phyloP scores from a whole-genome alignment of 2,329 filamentous ascomycete genomes.

The Cercospora citrullina region DNA sequence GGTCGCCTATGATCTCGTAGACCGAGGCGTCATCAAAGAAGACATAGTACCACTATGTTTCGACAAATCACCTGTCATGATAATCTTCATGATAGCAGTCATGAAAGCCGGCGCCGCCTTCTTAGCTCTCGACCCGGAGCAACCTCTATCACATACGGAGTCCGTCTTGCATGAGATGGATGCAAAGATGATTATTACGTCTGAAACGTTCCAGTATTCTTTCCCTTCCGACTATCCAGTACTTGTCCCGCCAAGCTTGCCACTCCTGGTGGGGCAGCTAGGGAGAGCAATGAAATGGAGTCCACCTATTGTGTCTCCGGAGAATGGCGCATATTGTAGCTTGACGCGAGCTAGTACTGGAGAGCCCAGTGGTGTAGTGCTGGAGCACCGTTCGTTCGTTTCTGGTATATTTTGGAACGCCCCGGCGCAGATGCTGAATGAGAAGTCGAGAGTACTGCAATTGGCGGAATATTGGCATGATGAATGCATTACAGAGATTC shows the following conservation, averaged over 20 bases:
- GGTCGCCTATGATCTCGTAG: slow-evolving; percentile 1
- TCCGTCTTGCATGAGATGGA: slow-evolving; percentile 25
- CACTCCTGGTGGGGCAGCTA: background rate
- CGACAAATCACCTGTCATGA: slow-evolving; percentile 41
- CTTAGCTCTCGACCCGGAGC: slow-evolving; percentile 41
- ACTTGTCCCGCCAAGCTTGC: slow-evolving; percentile 1
- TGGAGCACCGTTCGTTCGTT: slow-evolving; percentile 17
- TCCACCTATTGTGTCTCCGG: background rate
- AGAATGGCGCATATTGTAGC: background rate
- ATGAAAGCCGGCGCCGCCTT: slow-evolving; percentile 43
- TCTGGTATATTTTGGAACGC: background rate
- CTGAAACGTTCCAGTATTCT: background rate
- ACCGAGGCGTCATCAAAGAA: background rate
- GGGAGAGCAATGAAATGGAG: background rate
- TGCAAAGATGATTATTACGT: slow-evolving; percentile 25
- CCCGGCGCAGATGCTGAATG: background rate
- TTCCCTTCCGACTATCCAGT: background rate
- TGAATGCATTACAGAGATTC: background rate
- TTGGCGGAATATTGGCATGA: background rate
- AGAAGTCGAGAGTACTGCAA: background rate
- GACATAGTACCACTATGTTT: slow-evolving; percentile 36
- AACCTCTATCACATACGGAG: slow-evolving; percentile 12
- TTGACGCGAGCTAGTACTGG: slow-evolving; percentile 14
- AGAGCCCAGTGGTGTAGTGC: slow-evolving; percentile 14
- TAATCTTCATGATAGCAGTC: slow-evolving; percentile 43